Conservation (phyloP, 2,329 filamentous ascomycete species). For the Nemania bipapillata region DNA sequence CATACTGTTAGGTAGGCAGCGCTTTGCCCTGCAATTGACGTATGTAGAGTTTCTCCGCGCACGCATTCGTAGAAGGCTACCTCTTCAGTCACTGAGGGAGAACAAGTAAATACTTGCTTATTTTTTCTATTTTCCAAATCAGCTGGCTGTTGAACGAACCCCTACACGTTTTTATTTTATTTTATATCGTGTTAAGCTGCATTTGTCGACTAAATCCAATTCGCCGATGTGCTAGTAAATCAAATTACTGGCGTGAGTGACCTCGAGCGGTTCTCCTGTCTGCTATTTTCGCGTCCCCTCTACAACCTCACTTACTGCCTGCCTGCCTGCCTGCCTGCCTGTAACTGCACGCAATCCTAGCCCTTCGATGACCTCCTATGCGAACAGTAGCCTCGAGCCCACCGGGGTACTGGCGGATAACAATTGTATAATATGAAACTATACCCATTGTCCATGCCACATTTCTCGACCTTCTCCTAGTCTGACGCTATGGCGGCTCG, state of each 20-base stretch:
- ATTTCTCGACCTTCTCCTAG: slow-evolving; percentile 34
- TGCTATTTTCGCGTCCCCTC: not conserved
- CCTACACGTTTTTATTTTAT: not conserved
- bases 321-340: not conserved
- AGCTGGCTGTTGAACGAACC: too few relatives aligned
- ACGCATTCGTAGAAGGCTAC: slow-evolving; percentile 8
- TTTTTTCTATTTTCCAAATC: not conserved
- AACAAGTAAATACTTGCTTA: not conserved
- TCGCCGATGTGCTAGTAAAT: not conserved
- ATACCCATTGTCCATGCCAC: slow-evolving; percentile 30
- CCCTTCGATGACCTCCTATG: slow-evolving; percentile 47
- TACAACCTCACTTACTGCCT: not conserved
- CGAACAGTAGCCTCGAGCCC: slow-evolving; percentile 47
- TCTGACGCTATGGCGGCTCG: slow-evolving; percentile 61
- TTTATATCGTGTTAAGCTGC: not conserved
- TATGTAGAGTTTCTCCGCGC: slow-evolving; percentile 14
- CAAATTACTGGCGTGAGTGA: slow-evolving; percentile 5
- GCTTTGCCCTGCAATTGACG: slow-evolving; percentile 14
- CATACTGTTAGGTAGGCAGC: not conserved
- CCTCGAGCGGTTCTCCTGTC: not conserved
- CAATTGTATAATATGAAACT: slow-evolving; percentile 46
- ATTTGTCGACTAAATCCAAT: not conserved
- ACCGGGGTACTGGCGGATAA: slow-evolving; percentile 45
- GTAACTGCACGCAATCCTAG: slow-evolving; percentile 13
- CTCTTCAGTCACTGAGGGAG: not conserved